Conservation (phyloP, 2,329 filamentous ascomycete species). For the Neoascochyta sp. region DNA sequence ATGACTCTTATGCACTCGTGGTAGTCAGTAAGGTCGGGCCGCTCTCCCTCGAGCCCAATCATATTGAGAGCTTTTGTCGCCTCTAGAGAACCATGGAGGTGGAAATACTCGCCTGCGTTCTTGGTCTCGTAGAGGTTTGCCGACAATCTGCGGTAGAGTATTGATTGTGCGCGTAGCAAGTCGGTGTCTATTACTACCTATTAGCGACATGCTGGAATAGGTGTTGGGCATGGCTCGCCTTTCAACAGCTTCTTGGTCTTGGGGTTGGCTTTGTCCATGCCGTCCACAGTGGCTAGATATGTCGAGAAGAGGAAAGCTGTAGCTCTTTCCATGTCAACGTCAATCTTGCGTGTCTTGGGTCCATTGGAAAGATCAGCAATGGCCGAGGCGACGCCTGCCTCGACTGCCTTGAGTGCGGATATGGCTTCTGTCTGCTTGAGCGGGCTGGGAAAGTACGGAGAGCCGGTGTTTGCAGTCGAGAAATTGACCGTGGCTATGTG, state of each 20-base stretch:
- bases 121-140: conserved; percentile 69
- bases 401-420: conserved; percentile 57
- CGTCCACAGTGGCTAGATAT: conserved; percentile 55
- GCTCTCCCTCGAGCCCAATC: conserved; percentile 62
- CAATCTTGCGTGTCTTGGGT: conserved; percentile 42
- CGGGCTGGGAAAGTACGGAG: conserved; percentile 43
- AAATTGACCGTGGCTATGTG: conserved; percentile 32
- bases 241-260: conserved; percentile 48
- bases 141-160: conserved; percentile 66
- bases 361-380: conserved; percentile 56
- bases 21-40: conserved; percentile 55
- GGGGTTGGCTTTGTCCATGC: conserved; percentile 43
- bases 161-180: conserved; percentile 65
- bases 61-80: conserved; percentile 66
- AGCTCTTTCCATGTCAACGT: conserved; percentile 53
- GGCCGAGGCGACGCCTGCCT: conserved; percentile 57
- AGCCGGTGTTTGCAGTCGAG: conserved; percentile 37
- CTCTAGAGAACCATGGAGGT: conserved; percentile 72
- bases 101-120: conserved; percentile 64
- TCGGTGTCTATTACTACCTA: conserved; percentile 60
- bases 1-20: conserved; percentile 41
- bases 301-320: conserved; percentile 57
- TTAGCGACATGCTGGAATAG: conserved; percentile 4
- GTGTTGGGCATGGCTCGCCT: conserved; percentile 18
- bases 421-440: conserved; percentile 54